Percentiles rank a stretch among this genome's conserved stretches.
These are phyloP conservation scores for Emmonsiellopsis sp. DNA, from an alignment of 2,329 filamentous ascomycete species.

Conservation along the genomic window DNA sequence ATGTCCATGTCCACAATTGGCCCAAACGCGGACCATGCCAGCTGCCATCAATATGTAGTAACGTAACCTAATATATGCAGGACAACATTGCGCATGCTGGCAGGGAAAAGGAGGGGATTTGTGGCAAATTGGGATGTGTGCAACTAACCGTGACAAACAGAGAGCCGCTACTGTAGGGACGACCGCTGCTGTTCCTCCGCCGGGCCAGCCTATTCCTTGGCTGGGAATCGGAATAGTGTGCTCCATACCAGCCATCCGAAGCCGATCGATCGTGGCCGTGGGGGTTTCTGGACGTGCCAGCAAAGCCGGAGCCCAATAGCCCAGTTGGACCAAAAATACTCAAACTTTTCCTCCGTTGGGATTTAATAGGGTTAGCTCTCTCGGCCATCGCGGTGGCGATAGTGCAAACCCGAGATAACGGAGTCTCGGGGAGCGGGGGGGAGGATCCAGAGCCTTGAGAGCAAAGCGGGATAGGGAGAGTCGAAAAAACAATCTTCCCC, in stretches of 20 bases:
- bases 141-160: constrained; percentile 6
- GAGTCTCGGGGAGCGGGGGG: not conserved
- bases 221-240: constrained; percentile 4
- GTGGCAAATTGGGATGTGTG: not conserved
- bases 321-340: constrained; percentile 19
- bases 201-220: not conserved
- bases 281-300: not conserved
- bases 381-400: constrained; percentile 14
- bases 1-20: not conserved
- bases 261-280: constrained; percentile 25
- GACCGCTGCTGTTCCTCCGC: not conserved
- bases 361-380: constrained; percentile 9
- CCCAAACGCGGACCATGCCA: not conserved
- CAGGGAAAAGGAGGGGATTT: not conserved
- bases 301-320: constrained; percentile 6
- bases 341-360: constrained; percentile 24
- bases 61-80: not conserved
- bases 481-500: not conserved
- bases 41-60: not conserved
- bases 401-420: not conserved
- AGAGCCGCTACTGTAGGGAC: constrained; percentile 9
- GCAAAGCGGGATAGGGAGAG: not conserved
- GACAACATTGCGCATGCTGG: not conserved
- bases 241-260: constrained; percentile 25
- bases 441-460: not conserved